phyloP scores from a whole-genome alignment of 768 basidiomycete genomes.

The Amanita molliuscula region DNA sequence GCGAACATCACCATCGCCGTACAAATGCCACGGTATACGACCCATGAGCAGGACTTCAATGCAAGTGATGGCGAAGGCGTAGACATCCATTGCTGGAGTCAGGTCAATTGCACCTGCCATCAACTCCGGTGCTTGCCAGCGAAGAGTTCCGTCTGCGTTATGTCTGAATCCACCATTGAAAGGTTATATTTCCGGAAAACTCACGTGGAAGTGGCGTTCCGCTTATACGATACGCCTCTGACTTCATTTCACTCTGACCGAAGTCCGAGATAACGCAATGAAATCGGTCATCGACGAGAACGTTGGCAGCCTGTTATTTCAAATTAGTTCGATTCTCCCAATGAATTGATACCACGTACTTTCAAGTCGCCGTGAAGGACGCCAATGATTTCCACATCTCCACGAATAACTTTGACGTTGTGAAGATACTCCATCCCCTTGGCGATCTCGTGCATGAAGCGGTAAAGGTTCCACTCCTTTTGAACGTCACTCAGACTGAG shows the following conservation, averaged over 20 bases:
- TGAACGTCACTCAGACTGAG: slow-evolving; percentile 6
- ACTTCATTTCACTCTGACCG: slow-evolving; percentile 74
- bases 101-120: slow-evolving; percentile 36
- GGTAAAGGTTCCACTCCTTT: slow-evolving; percentile 37
- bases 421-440: slow-evolving; percentile 82
- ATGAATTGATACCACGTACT: background rate
- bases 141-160: slow-evolving; percentile 45
- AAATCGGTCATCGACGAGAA: slow-evolving; percentile 59
- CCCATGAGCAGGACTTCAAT: slow-evolving; percentile 60
- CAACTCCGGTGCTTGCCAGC: slow-evolving; percentile 68
- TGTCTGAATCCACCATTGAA: background rate
- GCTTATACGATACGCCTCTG: slow-evolving; percentile 56
- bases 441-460: slow-evolving; percentile 70
- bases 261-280: slow-evolving; percentile 76
- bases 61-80: slow-evolving; percentile 60
- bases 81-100: slow-evolving; percentile 55
- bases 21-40: slow-evolving; percentile 44
- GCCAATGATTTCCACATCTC: slow-evolving; percentile 59
- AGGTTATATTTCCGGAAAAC: slow-evolving; percentile 9
- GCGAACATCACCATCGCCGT: slow-evolving; percentile 41
- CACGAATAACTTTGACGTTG: slow-evolving; percentile 56
- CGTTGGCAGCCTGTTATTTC: slow-evolving; percentile 47
- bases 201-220: slow-evolving; percentile 35
- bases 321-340: background rate
- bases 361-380: background rate